Evolutionary conservation across 2,329 filamentous ascomycete species (phyloP).

Genomic region (Zymoseptoria pseudotritici): DNA sequence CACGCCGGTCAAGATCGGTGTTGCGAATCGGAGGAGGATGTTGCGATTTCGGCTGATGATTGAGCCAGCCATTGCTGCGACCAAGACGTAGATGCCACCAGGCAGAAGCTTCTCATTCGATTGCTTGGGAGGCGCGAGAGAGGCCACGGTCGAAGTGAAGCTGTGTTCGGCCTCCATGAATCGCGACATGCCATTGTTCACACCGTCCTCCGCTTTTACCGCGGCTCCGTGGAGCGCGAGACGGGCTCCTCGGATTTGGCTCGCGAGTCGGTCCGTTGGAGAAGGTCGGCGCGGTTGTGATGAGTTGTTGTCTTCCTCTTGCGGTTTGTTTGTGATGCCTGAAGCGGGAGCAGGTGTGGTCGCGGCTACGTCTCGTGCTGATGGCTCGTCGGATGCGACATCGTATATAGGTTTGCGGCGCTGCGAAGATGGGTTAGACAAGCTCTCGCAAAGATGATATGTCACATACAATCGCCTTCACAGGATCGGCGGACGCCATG

Average conservation of each 20-base stretch:
- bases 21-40: slow-evolving; percentile 67
- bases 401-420: slow-evolving; percentile 69
- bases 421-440: slow-evolving; percentile 14
- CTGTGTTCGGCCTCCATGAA: slow-evolving; percentile 80
- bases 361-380: slow-evolving; percentile 31
- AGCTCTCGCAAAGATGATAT: slow-evolving; percentile 4
- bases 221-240: slow-evolving; percentile 73
- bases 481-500: slow-evolving; percentile 17
- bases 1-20: slow-evolving; percentile 73
- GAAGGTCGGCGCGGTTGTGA: slow-evolving; percentile 48
- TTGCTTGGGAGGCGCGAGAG: slow-evolving; percentile 76
- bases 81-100: slow-evolving; percentile 82
- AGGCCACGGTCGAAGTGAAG: slow-evolving; percentile 83
- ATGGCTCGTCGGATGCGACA: slow-evolving; percentile 39
- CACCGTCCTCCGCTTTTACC: slow-evolving; percentile 65
- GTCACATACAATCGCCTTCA: slow-evolving; percentile 22
- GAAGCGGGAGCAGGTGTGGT: slow-evolving; percentile 32
- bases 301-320: slow-evolving; percentile 20
- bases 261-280: slow-evolving; percentile 81
- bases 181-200: slow-evolving; percentile 74
- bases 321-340: slow-evolving; percentile 27
- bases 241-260: slow-evolving; percentile 71
- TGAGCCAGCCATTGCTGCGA: slow-evolving; percentile 88
- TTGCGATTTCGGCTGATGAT: slow-evolving; percentile 86
- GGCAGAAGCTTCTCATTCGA: slow-evolving; percentile 85